Evolutionary conservation across 352 stramenopile genomes (phyloP), one percentile per base, ranked within the genome.

Genomic region (Globisporangium nagaii): DNA sequence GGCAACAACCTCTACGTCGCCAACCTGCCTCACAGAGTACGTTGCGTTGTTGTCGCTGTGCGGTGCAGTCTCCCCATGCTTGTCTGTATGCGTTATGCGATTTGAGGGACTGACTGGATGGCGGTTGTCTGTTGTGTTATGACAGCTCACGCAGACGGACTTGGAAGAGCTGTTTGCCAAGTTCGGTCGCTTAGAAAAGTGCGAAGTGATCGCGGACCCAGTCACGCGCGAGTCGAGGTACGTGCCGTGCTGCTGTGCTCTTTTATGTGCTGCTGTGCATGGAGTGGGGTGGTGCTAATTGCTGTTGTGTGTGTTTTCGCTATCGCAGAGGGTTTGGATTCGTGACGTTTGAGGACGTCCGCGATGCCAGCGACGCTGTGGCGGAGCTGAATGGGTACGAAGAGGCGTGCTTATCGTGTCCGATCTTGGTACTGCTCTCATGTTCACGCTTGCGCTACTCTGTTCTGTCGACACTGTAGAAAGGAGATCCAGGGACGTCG

Each of bases 1-100:
- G 82, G 82, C 60, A 92, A 92, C 70, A 90, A 89, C 57, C 59
- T 92, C 52, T 92, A 92, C 44, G 76, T 90, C 15, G 83, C 83
- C 37, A 89, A 89, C 56, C 55, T 93, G 27, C 58, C 80, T 12
- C 63, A 75, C 8, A 63, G 73, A 17, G 68, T 86, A 66, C 56
- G 73, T 59, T 39, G 22, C 22, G 12, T n/a, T 46, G 25, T 53
- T 34, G n/a, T n/a, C n/a, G n/a, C n/a, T n/a, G n/a, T n/a, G n/a
- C n/a, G n/a, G n/a, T n/a, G n/a, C n/a, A n/a, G n/a, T n/a, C n/a
- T 47, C 15, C 34, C 32, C 17, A 40, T 30, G 7, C 54, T 46
- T 5, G 45, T 49, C 6, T 46, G 10, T 8, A 6, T 30, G 19
- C 39, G 46, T 25, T n/a, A n/a, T n/a, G n/a, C n/a, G n/a, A n/a